Conservation (phyloP, 179 eudicot genomes). For the Silene noctiflora region DNA sequence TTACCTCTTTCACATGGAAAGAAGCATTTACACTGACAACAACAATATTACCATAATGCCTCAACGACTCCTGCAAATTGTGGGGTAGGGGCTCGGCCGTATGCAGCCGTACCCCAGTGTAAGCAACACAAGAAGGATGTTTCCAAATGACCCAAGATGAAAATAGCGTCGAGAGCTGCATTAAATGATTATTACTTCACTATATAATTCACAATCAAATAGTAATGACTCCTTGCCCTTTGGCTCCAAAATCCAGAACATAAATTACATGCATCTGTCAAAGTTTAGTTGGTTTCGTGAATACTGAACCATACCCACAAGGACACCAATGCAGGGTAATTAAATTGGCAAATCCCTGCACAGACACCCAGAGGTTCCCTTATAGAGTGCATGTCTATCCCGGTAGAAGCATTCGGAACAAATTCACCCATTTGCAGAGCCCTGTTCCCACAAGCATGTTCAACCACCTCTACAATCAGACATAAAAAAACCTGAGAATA, state of each 20-base stretch:
- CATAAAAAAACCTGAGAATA: not conserved
- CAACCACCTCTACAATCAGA: constrained; percentile 63
- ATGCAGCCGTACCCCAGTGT: too few relatives aligned
- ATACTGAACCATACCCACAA: constrained; percentile 48
- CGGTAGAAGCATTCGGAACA: constrained; percentile 53
- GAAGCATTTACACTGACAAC: too few relatives aligned
- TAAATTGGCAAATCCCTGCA: constrained; percentile 71
- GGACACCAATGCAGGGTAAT: constrained; percentile 63
- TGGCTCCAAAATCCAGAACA: not conserved
- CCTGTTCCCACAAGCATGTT: constrained; percentile 67
- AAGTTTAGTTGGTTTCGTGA: not conserved
- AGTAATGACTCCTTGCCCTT: too few relatives aligned
- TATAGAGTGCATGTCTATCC: constrained; percentile 54
- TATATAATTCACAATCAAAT: too few relatives aligned
- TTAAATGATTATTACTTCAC: too few relatives aligned
- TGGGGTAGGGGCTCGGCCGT: too few relatives aligned
- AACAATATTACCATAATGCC: too few relatives aligned
- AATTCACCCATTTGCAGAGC: constrained; percentile 67
- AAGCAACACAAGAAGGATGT: too few relatives aligned
- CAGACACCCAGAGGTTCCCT: constrained; percentile 84
- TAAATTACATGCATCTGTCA: constrained; percentile 8
- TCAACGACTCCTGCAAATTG: too few relatives aligned
- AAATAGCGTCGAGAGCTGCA: too few relatives aligned
- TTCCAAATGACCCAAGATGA: too few relatives aligned
- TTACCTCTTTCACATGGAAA: too few relatives aligned